A percentile compares a stretch with the other conserved stretches of the same genome.
phyloP scores from a whole-genome alignment of 1,284 basidiomycete genomes.

The Cryptococcus sp. region DNA sequence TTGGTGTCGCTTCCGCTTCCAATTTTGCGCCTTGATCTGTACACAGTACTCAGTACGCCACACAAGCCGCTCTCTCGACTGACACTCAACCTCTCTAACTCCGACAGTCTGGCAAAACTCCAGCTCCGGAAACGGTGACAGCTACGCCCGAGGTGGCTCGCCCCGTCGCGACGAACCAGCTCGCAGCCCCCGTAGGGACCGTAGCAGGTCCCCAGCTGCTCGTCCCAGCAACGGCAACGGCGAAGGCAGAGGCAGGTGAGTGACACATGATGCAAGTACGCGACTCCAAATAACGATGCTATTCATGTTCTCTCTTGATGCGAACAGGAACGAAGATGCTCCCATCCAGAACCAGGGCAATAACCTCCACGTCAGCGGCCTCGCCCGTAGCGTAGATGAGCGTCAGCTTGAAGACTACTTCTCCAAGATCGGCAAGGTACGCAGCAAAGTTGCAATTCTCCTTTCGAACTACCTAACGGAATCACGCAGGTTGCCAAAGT shows the following conservation, averaged over 20 bases:
- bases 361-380: constrained; percentile 91
- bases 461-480: background rate
- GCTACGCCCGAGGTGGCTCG: constrained; percentile 27
- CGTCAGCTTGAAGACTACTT: constrained; percentile 86
- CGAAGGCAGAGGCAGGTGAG: constrained; percentile 31
- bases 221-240: constrained; percentile 35
- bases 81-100: constrained; percentile 12
- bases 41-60: too few relatives aligned
- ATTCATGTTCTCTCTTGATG: background rate
- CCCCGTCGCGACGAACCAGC: constrained; percentile 29
- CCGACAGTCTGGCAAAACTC: constrained; percentile 47
- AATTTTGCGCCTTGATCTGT: too few relatives aligned
- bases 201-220: constrained; percentile 34
- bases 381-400: constrained; percentile 77
- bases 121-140: constrained; percentile 22
- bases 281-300: constrained; percentile 4
- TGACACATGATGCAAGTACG: too few relatives aligned
- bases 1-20: too few relatives aligned
- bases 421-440: constrained; percentile 81
- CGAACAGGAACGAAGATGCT: constrained; percentile 10
- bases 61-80: constrained; percentile 12
- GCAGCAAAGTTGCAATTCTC: constrained; percentile 43
- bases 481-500: constrained; percentile 61
- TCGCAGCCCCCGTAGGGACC: constrained; percentile 29
- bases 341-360: constrained; percentile 77